Base-by-base conservation (phyloP, 73 alveolate species). In the Tetrahymena malaccensis region DNA sequence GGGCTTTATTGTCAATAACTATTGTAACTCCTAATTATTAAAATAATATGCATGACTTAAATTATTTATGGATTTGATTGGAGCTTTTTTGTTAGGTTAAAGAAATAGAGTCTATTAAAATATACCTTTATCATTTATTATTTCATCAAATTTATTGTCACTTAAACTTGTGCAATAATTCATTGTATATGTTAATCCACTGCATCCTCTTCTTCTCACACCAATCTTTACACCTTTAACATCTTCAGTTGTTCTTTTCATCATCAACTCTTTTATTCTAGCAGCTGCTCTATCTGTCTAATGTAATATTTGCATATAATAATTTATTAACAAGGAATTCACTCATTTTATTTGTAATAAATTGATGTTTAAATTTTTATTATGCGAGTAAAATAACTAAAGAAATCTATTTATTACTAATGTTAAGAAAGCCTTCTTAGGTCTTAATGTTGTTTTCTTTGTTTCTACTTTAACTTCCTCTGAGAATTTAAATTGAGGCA, bases 121-220 rank as follows among this genome's bases (percentile, higher is more conserved):
- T 55, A n/a, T 21, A 95, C 97, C 97, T 95, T 95, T 97, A 19
- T 97, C 97, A 96, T 96, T 97, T 0, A 97, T 98, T 10, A 98
- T 97, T 95, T 98, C 99, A 93, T 98, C 99, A 35, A 97, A 94
- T 94, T 96, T 97, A 35, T 55, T 95, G 35, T 96, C 89, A n/a
- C 37, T n/a, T 70, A 70, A 95, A 33, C 94, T 96, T 25, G 96
- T 94, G 55, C 97, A 94, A 94, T 98, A 98, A 34, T 98, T 96
- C 99, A 98, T 98, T 44, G 98, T 97, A 93, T 98, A 98, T 35
- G 96, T 37, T 55, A 96, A 96, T 34, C 99, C 99, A 93, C 97
- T 98, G 85, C 99, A 98, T 34, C 99, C 99, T 95, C 99, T 85
- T 55, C 97, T 96, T 55, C 97, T 84, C 16, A 98, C 99, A 43